A percentile compares a stretch with the other conserved stretches of the same genome.
Conservation (phyloP, 148 eudicot species). For the Beta vulgaris region DNA sequence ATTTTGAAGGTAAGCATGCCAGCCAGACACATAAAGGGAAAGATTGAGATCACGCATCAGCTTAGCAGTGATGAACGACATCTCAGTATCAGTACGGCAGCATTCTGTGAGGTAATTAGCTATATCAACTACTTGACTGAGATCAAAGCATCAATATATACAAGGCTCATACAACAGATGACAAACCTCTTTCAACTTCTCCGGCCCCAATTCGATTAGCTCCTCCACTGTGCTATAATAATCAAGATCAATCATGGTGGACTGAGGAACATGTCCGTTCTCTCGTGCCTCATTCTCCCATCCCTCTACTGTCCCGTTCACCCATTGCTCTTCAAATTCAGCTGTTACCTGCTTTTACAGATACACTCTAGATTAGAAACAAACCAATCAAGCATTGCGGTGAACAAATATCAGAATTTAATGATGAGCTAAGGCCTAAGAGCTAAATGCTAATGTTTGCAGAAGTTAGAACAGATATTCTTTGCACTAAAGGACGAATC, state of each 20-base stretch:
- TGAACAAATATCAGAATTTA: background rate
- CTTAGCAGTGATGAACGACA: background rate
- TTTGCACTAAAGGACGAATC: background rate
- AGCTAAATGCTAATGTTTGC: no score
- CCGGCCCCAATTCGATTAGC: constrained; percentile 84
- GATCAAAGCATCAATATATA: background rate
- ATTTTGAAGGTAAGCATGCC: background rate
- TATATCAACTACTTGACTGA: background rate
- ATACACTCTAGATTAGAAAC: background rate
- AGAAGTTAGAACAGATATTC: no score
- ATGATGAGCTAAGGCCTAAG: background rate
- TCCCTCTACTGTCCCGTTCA: constrained; percentile 61
- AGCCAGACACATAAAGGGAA: background rate
- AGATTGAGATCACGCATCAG: background rate
- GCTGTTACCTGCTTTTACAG: constrained; percentile 45
- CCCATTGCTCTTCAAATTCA: constrained; percentile 97
- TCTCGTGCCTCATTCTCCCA: constrained; percentile 68
- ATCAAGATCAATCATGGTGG: constrained; percentile 71
- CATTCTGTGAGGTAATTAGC: background rate
- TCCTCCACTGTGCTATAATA: constrained; percentile 79
- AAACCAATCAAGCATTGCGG: background rate
- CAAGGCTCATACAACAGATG: background rate
- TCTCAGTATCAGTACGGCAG: background rate
- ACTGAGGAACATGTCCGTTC: constrained; percentile 53
- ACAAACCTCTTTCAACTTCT: constrained; percentile 87